Evolutionary conservation across 345 rosid genomes (phyloP).

Genomic region (Hibiscus mutabilis): DNA sequence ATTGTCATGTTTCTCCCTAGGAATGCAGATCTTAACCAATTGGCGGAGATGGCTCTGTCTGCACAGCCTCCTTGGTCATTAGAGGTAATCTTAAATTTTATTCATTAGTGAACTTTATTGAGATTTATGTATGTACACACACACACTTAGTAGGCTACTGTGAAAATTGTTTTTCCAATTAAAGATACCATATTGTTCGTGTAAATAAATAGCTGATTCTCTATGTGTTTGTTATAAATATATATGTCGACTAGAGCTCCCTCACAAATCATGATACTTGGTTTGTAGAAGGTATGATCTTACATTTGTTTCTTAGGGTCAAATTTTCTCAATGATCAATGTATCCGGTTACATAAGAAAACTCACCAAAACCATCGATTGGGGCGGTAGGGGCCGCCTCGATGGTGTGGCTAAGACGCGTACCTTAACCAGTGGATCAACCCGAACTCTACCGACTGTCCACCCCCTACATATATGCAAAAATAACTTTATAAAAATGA

Average conservation of each 20-base stretch:
- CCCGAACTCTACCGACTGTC: too few relatives aligned
- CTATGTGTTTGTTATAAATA: not conserved
- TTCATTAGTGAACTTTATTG: not conserved
- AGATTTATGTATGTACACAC: not conserved
- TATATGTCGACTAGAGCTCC: not conserved
- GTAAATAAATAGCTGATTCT: not conserved
- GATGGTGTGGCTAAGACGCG: too few relatives aligned
- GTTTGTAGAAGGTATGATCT: not conserved
- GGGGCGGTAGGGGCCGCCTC: too few relatives aligned
- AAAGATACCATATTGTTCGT: not conserved
- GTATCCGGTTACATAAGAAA: too few relatives aligned
- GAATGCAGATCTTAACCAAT: slow-evolving; percentile 67
- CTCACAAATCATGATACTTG: not conserved
- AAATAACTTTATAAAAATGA: too few relatives aligned
- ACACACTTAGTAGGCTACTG: not conserved
- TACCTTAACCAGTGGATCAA: too few relatives aligned
- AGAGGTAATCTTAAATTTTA: not conserved
- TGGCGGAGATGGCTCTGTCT: slow-evolving; percentile 73
- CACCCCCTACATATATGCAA: too few relatives aligned
- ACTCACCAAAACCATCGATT: too few relatives aligned
- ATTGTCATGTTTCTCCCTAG: slow-evolving; percentile 88
- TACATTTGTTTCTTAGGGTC: not conserved
- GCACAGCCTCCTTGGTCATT: slow-evolving; percentile 27
- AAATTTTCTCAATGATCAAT: not conserved
- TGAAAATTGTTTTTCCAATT: not conserved